These are phyloP conservation scores for Trichosporon ovoides DNA, from an alignment of 1,284 basidiomycete genomes.

Conservation along the genomic window DNA sequence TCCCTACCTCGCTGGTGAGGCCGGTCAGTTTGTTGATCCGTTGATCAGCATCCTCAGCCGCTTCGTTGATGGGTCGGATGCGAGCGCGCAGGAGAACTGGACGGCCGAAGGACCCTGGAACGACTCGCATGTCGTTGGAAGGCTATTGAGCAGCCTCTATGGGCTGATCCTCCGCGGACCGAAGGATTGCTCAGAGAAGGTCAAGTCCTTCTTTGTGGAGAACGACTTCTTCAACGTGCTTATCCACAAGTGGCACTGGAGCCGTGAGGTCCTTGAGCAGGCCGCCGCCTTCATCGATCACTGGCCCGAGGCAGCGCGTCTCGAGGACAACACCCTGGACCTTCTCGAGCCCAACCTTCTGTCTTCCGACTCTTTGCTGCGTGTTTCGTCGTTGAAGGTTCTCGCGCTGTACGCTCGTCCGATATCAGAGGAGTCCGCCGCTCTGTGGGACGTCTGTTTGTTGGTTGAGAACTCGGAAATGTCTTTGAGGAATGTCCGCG, in stretches of 20 bases:
- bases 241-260: conserved; percentile 59
- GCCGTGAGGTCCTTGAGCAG: conserved; percentile 54
- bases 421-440: conserved; percentile 10
- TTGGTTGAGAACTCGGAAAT: conserved; percentile 68
- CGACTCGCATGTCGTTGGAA: conserved; percentile 29
- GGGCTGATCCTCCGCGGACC: conserved; percentile 47
- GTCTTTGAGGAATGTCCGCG: conserved; percentile 71
- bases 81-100: conserved; percentile 21
- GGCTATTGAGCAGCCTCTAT: conserved; percentile 22
- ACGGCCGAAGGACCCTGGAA: conserved; percentile 31
- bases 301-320: conserved; percentile 35
- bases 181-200: conserved; percentile 21
- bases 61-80: conserved; percentile 6
- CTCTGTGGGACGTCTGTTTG: conserved; percentile 59
- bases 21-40: conserved; percentile 21
- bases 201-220: conserved; percentile 21
- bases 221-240: conserved; percentile 51
- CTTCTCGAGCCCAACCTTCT: conserved; percentile 42
- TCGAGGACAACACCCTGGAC: conserved; percentile 23
- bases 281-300: conserved; percentile 53
- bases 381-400: conserved; percentile 45
- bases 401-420: conserved; percentile 28
- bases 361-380: conserved; percentile 51
- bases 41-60: conserved; percentile 19
- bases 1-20: conserved; percentile 29